Evolutionary conservation across 371 early-diverging fungal species (phyloP).

Genomic region (Mucor saturninus): DNA sequence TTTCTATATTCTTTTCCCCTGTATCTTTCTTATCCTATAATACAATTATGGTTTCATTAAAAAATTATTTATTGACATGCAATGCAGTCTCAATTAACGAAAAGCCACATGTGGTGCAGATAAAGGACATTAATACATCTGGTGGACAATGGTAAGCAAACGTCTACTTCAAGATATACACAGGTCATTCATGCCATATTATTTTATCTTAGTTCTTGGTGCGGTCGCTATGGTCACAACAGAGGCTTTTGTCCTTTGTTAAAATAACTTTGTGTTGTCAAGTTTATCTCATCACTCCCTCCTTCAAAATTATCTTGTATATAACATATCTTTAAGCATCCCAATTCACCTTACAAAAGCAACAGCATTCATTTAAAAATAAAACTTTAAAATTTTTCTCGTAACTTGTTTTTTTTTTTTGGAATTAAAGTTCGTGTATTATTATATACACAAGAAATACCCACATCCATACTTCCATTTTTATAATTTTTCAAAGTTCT

Average conservation of each 20-base stretch:
- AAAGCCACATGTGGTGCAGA: background rate
- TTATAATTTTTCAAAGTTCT: no score
- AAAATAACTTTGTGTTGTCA: background rate
- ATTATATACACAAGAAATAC: no score
- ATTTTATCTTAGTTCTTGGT: conserved; percentile 18
- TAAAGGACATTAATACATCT: conserved; percentile 17
- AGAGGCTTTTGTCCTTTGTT: conserved; percentile 16
- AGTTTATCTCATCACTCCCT: background rate
- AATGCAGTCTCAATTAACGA: background rate
- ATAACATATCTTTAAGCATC: background rate
- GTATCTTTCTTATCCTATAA: background rate
- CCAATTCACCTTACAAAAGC: background rate
- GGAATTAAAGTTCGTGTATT: background rate
- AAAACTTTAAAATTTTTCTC: background rate
- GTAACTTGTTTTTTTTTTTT: background rate
- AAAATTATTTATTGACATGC: background rate
- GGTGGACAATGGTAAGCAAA: conserved; percentile 30
- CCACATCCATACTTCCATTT: no score
- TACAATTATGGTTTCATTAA: conserved; percentile 1
- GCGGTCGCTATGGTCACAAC: conserved; percentile 25
- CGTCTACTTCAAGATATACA: background rate
- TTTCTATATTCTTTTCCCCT: background rate
- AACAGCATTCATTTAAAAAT: background rate
- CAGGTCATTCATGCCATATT: background rate
- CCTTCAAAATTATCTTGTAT: background rate